Base-by-base conservation (phyloP, 768 basidiomycete species). In the Suillus fuscotomentosus region DNA sequence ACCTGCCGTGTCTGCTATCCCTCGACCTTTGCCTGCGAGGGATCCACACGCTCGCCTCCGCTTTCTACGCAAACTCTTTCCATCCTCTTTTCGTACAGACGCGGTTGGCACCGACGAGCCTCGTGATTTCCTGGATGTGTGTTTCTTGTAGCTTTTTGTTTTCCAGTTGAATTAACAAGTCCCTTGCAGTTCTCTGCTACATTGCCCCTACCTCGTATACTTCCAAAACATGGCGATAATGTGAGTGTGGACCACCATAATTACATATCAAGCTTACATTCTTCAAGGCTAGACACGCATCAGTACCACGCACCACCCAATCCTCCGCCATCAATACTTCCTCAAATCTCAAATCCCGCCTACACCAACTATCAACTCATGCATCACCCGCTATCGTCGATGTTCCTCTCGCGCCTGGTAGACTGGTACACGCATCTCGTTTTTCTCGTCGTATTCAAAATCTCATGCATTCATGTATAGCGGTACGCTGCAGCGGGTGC, bases 101-200 rank as follows among this genome's bases (percentile, higher is more conserved):
- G 10, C n/a, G 14, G 45, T 47, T 47, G 1, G 9, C 45, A 47
- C 45, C 4, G 4, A 47, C 5, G n/a, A 47, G 20, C 10, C 20
- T n/a, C 10, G n/a, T 11, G 5, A 47, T 47, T n/a, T 9, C n/a
- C 4, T 47, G 3, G 45, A 47, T 2, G 45, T 47, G n/a, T n/a
- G 45, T 11, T 47, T n/a, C 10, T n/a, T n/a, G 4, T n/a, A 2
- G 2, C 9, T n/a, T 1, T n/a, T n/a, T 47, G 9, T 10, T 47
- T 47, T 5, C 0, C 1, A n/a, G n/a, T n/a, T 47, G n/a, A 47
- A 4, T 47, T 10, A 10, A n/a, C 4, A 0, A 0, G n/a, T 47
- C 0, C 1, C 45, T n/a, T n/a, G 10, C 45, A 47, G 45, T 47
- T 47, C n/a, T 4, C 45, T n/a, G 45, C 45, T 3, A 47, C 45